Conservation (phyloP, 2,329 filamentous ascomycete genomes). For the Aspergillus chevalieri region DNA sequence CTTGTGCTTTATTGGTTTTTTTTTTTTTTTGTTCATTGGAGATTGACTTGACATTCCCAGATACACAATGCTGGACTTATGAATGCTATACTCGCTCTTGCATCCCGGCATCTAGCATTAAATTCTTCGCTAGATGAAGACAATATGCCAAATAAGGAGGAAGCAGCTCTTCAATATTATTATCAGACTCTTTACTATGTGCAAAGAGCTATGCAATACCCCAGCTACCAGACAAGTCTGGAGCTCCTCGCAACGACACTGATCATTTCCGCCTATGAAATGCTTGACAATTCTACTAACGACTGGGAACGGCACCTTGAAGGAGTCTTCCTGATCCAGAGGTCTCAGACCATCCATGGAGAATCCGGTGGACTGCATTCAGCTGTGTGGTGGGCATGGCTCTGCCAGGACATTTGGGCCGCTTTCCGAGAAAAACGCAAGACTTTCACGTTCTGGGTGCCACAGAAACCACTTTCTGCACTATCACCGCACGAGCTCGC, state of each 20-base stretch:
- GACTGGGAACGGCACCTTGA: conserved; percentile 58
- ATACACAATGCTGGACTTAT: conserved; percentile 19
- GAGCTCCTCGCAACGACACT: conserved; percentile 24
- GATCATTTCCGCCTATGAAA: conserved; percentile 48
- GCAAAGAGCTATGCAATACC: conserved; percentile 22
- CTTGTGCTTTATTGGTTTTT: background rate
- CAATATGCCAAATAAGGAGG: conserved; percentile 2
- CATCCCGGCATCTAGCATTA: conserved; percentile 16
- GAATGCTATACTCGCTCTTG: conserved; percentile 23
- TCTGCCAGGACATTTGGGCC: conserved; percentile 59
- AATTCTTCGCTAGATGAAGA: conserved; percentile 7
- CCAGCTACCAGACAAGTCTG: conserved; percentile 16
- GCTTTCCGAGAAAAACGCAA: conserved; percentile 53
- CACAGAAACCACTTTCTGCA: conserved; percentile 42
- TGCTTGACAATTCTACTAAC: conserved; percentile 51
- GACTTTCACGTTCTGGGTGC: conserved; percentile 53
- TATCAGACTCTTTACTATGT: conserved; percentile 24
- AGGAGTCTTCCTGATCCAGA: conserved; percentile 60
- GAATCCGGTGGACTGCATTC: conserved; percentile 51
- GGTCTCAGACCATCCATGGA: conserved; percentile 55
- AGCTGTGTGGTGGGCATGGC: conserved; percentile 60
- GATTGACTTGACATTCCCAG: background rate
- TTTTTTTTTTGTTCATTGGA: background rate
- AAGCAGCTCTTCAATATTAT: conserved; percentile 21
- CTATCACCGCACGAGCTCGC: conserved; percentile 51